Conservation (phyloP, 2,329 filamentous ascomycete species). For the Monascus ruber region DNA sequence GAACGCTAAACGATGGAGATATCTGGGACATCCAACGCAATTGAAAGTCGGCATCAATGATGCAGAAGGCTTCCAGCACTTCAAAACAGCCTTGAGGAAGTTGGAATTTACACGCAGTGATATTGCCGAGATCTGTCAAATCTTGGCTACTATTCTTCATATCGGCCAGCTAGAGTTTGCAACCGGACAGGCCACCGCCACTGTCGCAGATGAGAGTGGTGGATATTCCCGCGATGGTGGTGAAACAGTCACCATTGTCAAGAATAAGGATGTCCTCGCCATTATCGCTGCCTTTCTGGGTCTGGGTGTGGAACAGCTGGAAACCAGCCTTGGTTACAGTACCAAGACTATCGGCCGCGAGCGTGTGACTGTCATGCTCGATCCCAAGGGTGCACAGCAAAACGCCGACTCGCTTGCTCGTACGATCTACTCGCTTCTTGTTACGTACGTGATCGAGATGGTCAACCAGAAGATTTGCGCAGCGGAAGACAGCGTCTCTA, state of each 20-base stretch:
- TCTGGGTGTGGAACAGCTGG: conserved; percentile 66
- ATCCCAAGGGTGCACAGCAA: conserved; percentile 74
- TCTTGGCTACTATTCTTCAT: conserved; percentile 88
- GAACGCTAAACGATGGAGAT: conserved; percentile 81
- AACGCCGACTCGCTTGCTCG: conserved; percentile 92
- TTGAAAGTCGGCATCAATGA: conserved; percentile 97
- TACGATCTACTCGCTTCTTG: conserved; percentile 84
- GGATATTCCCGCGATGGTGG: conserved; percentile 93
- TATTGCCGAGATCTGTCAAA: conserved; percentile 93
- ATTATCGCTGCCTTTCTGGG: conserved; percentile 93
- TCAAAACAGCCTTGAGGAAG: conserved; percentile 90
- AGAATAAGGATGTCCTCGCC: conserved; percentile 79
- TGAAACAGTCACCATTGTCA: conserved; percentile 73
- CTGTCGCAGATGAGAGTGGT: conserved; percentile 78
- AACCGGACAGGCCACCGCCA: conserved; percentile 66
- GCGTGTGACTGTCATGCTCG: conserved; percentile 96
- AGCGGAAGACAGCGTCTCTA: conserved; percentile 73
- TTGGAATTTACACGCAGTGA: conserved; percentile 87
- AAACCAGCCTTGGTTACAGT: conserved; percentile 85
- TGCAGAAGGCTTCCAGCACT: conserved; percentile 86
- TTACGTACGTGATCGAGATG: conserved; percentile 85
- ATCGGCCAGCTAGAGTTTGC: conserved; percentile 94
- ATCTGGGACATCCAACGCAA: conserved; percentile 90
- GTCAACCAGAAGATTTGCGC: conserved; percentile 87
- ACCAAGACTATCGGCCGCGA: conserved; percentile 94